Evolutionary conservation across 2,329 filamentous ascomycete species (phyloP), one percentile per base, ranked within the genome.

Genomic region (Neonectria hederae): DNA sequence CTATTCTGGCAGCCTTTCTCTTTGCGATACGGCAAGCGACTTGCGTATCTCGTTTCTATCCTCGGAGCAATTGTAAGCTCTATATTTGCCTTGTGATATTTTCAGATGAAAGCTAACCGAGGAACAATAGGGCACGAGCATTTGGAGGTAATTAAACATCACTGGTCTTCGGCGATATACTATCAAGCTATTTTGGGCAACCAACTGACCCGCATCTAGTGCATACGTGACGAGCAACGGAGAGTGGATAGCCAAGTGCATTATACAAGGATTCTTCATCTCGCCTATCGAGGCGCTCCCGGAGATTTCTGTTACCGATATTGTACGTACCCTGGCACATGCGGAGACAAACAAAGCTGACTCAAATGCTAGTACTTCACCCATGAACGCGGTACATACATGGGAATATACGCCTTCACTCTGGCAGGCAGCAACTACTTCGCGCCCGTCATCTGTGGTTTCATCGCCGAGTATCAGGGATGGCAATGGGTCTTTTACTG

Each of bases 1-100:
- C 67, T 84, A 7, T 79, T 84, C 60, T 84, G 82, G 82, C 82
- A 84, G 65, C 82, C 83, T 0, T 77, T 83, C 17, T 81, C 82
- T 0, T 70, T 83, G 13, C 78, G 80, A 48, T 84, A 83, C 58
- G 82, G 82, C 55, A 82, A 82, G 66, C 74, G 81, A 8, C 64
- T 76, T 4, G 75, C 77, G 0, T 82, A 82, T 57, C 66, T 82
- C 5, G 46, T 79, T 22, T 81, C 81, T 0, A 72, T 81, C 10
- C 56, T 76, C 0, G 77, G 75, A 14, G 71, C 69, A 4, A 70
- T 76, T 30, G 76, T 76, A 49, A 69, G 72, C 59, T 3, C 2
- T 2, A 5, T 13, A 5, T 28, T 35, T 5, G 3, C 4, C 17
- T 3, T 1, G 1, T 30, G 9, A 2, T 3, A 19, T 4, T 19